Evolutionary conservation across 768 basidiomycete genomes (phyloP).

Genomic region (Amanita rimosa): DNA sequence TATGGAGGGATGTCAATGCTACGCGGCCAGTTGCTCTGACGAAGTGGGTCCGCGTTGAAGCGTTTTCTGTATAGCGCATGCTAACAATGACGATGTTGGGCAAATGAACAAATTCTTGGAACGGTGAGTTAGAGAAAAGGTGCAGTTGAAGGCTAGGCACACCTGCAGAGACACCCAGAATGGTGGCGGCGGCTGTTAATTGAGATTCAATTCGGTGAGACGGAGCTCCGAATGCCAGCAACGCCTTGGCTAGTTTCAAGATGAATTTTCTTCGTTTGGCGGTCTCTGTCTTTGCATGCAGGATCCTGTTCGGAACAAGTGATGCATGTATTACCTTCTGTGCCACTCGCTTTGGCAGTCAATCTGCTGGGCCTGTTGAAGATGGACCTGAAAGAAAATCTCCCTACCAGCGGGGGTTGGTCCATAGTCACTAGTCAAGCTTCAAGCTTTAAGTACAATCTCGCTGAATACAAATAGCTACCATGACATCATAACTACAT

Average conservation of each 20-base stretch:
- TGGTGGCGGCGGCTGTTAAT: conserved; percentile 65
- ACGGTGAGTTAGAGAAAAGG: not conserved
- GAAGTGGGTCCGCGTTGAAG: conserved; percentile 69
- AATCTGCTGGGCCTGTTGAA: conserved; percentile 22
- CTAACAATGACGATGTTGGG: conserved; percentile 73
- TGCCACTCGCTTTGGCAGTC: conserved; percentile 28
- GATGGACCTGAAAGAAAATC: conserved; percentile 14
- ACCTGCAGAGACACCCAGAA: conserved; percentile 68
- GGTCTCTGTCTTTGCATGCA: conserved; percentile 22
- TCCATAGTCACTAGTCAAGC: too few species aligned
- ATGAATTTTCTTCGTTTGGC: conserved; percentile 59
- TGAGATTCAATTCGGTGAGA: conserved; percentile 90
- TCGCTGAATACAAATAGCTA: not conserved
- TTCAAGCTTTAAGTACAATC: not conserved
- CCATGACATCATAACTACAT: conserved; percentile 3
- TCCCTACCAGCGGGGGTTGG: conserved; percentile 1
- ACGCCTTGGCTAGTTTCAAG: conserved; percentile 74
- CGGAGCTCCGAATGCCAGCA: conserved; percentile 90
- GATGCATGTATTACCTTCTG: conserved; percentile 28
- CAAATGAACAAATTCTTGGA: conserved; percentile 66
- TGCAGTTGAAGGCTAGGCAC: conserved; percentile 4
- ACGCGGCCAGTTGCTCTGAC: conserved; percentile 74
- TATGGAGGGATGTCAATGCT: conserved; percentile 72
- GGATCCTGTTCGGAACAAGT: not conserved
- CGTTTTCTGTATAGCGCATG: conserved; percentile 65